These are phyloP conservation scores for Cercospora zeae-maydis DNA, from an alignment of 2,329 filamentous ascomycete genomes.

Conservation along the genomic window DNA sequence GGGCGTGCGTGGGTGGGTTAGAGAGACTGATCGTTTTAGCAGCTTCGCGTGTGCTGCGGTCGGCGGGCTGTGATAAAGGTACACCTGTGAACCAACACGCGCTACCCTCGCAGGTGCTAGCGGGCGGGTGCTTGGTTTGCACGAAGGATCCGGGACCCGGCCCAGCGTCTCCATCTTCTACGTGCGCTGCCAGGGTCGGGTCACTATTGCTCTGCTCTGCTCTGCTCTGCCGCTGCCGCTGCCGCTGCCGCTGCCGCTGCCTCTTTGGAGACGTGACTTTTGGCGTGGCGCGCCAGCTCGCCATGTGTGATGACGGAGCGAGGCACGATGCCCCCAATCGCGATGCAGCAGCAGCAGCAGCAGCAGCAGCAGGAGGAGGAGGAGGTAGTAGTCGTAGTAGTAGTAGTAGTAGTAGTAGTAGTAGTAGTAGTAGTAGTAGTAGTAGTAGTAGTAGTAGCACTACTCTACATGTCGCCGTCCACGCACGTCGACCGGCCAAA, in stretches of 20 bases:
- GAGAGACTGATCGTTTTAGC: conserved; percentile 27
- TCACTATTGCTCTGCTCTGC: too few species aligned
- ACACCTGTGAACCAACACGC: conserved; percentile 28
- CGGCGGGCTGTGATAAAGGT: conserved; percentile 25
- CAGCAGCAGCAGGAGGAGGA: neutral
- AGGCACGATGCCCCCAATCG: conserved; percentile 3
- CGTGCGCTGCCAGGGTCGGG: too few species aligned
- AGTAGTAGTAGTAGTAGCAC: too few species aligned
- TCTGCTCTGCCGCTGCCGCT: too few species aligned
- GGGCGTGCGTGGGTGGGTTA: conserved; percentile 23
- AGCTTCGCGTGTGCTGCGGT: conserved; percentile 14
- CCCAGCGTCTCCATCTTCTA: conserved; percentile 18
- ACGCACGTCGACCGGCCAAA: too few species aligned
- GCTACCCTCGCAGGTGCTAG: conserved; percentile 25
- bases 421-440: too few species aligned
- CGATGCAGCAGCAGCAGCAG: neutral
- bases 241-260: too few species aligned
- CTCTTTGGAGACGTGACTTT: conserved; percentile 4
- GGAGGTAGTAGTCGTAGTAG: too few species aligned
- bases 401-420: too few species aligned
- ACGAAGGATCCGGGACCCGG: conserved; percentile 26
- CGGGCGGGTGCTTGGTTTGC: conserved; percentile 23
- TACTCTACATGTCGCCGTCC: too few species aligned
- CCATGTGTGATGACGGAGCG: conserved; percentile 10
- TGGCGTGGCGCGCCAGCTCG: neutral